Conservation (phyloP, 2,329 filamentous ascomycete genomes). For the Penicillium sp. region DNA sequence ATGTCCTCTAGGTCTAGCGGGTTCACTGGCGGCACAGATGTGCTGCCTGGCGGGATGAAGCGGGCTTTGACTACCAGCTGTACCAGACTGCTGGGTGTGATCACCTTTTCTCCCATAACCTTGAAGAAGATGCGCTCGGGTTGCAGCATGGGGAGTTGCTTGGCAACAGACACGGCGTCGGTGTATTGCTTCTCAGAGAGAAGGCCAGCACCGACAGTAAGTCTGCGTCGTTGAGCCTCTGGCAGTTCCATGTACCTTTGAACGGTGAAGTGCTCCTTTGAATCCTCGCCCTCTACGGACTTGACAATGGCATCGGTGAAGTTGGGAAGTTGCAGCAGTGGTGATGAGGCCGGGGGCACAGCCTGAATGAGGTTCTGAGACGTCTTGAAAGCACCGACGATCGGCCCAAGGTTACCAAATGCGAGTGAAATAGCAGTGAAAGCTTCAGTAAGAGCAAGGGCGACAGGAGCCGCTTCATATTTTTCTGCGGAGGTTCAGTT, state of each 20-base stretch:
- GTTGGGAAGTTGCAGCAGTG: conserved; percentile 82
- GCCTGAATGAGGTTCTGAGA: conserved; percentile 87
- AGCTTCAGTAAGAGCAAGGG: conserved; percentile 72
- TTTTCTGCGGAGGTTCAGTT: conserved; percentile 50
- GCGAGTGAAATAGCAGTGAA: conserved; percentile 80
- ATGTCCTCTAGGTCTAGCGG: conserved; percentile 77
- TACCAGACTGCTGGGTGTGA: conserved; percentile 85
- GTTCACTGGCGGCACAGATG: conserved; percentile 63
- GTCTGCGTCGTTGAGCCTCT: conserved; percentile 61
- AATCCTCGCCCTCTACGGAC: conserved; percentile 47
- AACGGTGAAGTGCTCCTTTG: conserved; percentile 65
- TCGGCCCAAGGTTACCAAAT: conserved; percentile 72
- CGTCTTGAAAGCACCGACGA: conserved; percentile 70
- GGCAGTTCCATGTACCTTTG: conserved; percentile 83
- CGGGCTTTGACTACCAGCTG: conserved; percentile 92
- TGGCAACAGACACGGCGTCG: conserved; percentile 64
- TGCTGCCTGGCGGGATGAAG: conserved; percentile 77
- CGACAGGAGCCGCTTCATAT: conserved; percentile 78
- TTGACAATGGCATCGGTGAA: conserved; percentile 57
- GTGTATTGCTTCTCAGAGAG: conserved; percentile 69
- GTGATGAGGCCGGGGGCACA: conserved; percentile 69
- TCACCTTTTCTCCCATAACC: conserved; percentile 84
- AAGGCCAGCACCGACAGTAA: conserved; percentile 61
- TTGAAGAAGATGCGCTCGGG: conserved; percentile 97
- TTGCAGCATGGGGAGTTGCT: conserved; percentile 72